phyloP scores from a whole-genome alignment of 208 protist species.

The Trypanosomatidae sp. region DNA sequence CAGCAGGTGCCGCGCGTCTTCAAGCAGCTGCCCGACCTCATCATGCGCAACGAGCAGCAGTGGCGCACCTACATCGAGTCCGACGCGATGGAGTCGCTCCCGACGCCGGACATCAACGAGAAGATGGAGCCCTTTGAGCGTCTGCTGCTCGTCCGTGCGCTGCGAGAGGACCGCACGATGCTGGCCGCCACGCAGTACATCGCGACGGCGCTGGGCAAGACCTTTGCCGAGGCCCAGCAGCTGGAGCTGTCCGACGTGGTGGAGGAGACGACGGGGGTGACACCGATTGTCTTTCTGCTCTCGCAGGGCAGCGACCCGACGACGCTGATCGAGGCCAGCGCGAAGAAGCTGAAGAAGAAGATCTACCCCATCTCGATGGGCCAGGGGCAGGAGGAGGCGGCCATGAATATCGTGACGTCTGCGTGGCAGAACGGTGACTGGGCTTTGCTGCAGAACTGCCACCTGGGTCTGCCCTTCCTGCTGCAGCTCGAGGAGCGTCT shows the following conservation, averaged over 20 bases:
- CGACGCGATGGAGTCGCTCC: slow-evolving; percentile 90
- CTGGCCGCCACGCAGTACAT: slow-evolving; percentile 95
- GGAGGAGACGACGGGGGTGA: slow-evolving; percentile 86
- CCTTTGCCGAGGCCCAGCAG: slow-evolving; percentile 92
- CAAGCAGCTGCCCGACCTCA: slow-evolving; percentile 94
- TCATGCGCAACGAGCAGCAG: slow-evolving; percentile 90
- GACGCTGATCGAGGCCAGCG: slow-evolving; percentile 92
- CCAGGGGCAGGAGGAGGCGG: slow-evolving; percentile 97
- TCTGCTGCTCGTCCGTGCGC: slow-evolving; percentile 94
- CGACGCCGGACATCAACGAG: slow-evolving; percentile 93
- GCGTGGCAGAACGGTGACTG: slow-evolving; percentile 92
- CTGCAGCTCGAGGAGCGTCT: slow-evolving; percentile 90
- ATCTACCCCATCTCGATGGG: slow-evolving; percentile 98
- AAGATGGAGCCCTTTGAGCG: slow-evolving; percentile 93
- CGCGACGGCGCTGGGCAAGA: slow-evolving; percentile 85
- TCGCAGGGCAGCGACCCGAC: slow-evolving; percentile 97
- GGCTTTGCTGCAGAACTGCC: slow-evolving; percentile 98
- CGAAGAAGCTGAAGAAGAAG: slow-evolving; percentile 96
- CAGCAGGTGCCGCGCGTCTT: slow-evolving; percentile 90
- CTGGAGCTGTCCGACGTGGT: slow-evolving; percentile 90
- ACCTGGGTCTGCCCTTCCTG: slow-evolving; percentile 94
- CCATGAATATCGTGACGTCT: slow-evolving; percentile 89
- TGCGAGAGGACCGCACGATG: slow-evolving; percentile 96
- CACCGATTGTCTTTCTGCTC: slow-evolving; percentile 97
- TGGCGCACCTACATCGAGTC: slow-evolving; percentile 96